Evolutionary conservation across 2,329 filamentous ascomycete genomes (phyloP).

Genomic region (Hawksworthiomyces lignivorus): DNA sequence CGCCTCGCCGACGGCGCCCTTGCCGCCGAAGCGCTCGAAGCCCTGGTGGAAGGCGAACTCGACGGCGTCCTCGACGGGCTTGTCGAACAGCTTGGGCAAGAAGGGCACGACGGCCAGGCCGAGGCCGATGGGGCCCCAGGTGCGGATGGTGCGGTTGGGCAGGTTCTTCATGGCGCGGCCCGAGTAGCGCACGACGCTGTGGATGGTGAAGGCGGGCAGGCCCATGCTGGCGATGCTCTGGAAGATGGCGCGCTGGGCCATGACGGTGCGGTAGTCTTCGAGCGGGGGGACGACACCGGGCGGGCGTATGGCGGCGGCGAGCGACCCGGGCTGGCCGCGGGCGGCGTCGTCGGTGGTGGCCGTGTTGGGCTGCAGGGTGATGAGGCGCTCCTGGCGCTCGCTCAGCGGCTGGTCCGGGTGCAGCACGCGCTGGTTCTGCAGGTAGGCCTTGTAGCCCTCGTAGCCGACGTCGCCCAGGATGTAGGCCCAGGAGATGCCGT

Average conservation of each 20-base stretch:
- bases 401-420: constrained; percentile 58
- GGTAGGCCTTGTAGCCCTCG: constrained; percentile 93
- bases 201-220: constrained; percentile 86
- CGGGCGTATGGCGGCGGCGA: constrained; percentile 14
- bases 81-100: constrained; percentile 76
- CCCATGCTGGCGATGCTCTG: constrained; percentile 91
- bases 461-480: constrained; percentile 82
- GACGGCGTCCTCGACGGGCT: constrained; percentile 85
- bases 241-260: constrained; percentile 85
- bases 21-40: constrained; percentile 65
- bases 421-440: constrained; percentile 69
- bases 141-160: constrained; percentile 68
- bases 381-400: constrained; percentile 37
- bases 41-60: constrained; percentile 84
- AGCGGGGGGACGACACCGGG: constrained; percentile 55
- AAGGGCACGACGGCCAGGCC: constrained; percentile 72
- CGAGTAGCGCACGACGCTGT: constrained; percentile 85
- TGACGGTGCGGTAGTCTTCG: constrained; percentile 85
- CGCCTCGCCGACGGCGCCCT: constrained; percentile 45
- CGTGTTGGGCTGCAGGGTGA: background rate
- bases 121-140: constrained; percentile 86
- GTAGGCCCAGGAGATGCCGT: constrained; percentile 89
- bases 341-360: background rate
- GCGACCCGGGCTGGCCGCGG: constrained; percentile 9
- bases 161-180: constrained; percentile 75